Base-by-base conservation (phyloP, 257 asterid species). In the Capsicum pubescens region DNA sequence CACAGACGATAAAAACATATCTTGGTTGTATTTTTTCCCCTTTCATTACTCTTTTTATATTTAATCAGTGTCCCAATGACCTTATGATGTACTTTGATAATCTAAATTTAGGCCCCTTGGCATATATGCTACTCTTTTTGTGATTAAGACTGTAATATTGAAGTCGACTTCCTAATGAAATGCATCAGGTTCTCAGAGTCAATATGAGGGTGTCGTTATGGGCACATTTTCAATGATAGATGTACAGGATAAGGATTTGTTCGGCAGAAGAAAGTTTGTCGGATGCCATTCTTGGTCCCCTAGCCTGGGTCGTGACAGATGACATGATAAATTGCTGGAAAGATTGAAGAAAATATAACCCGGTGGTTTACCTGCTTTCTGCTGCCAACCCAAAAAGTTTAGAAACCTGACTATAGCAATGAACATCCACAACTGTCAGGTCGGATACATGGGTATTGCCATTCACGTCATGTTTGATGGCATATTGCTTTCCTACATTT, bases 391-490 rank as follows among this genome's bases (percentile, higher is more conserved):
- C 98, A 80, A 97, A 80, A 84, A 97, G 98, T 91, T 90, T 90
- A 8, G 98, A 89, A 71, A 97, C 99, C 89, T 97, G 94, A 83
- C 88, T 93, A 89, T 95, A 93, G 85, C 99, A 93, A 82, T 92
- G 84, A 79, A 97, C 99, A 84, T 95, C 97, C 81, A 91, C 79
- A 68, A 94, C 82, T 5, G 99, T 93, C 35, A 95, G 90, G 86
- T 97, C 99, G 55, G 98, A 91, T 46, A 97, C 98, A 8, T 87
- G 83, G 16, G 98, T 97, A 91, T 94, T 93, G 5, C 98, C 99
- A 90, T 90, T 89, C 55, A 89, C 86, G 58, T 97, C 98, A 46
- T 95, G 99, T 82, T 93, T 95, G 84, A 97, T 93, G 35, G 91
- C 84, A 89, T 93, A 95, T 83, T 93, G 99, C 89, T 94, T 97